phyloP scores from a whole-genome alignment of 495 filamentous ascomycete species.

The Xylaria telfairii region DNA sequence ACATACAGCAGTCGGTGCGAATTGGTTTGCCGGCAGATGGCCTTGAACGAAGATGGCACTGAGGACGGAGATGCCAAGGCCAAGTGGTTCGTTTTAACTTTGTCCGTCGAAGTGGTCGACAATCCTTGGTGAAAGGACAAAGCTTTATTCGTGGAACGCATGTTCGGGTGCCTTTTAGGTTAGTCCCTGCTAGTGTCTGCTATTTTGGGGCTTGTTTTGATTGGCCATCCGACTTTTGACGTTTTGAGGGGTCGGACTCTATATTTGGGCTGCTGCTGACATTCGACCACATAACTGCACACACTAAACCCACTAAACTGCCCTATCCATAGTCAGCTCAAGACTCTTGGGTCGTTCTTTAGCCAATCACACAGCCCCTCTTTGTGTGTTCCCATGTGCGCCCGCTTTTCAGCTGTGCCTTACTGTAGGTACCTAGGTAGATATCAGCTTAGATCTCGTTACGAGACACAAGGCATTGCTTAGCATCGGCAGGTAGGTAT shows the following conservation, averaged over 20 bases:
- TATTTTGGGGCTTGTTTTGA: conserved; percentile 11
- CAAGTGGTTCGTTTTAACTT: background rate
- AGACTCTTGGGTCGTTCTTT: conserved; percentile 6
- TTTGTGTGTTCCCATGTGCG: background rate
- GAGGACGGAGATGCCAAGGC: background rate
- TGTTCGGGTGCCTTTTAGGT: background rate
- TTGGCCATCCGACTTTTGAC: background rate
- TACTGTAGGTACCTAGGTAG: background rate
- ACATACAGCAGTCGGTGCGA: background rate
- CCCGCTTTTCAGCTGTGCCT: conserved; percentile 18
- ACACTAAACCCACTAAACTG: background rate
- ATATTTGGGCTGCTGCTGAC: conserved; percentile 23
- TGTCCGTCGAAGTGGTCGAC: background rate
- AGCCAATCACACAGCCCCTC: conserved; percentile 9
- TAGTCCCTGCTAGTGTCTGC: background rate
- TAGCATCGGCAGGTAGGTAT: background rate
- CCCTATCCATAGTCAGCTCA: conserved; percentile 14
- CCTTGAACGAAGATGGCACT: too few species aligned
- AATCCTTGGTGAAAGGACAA: too few species aligned
- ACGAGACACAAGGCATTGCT: conserved; percentile 5
- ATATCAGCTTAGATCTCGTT: conserved; percentile 18
- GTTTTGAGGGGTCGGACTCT: conserved; percentile 5
- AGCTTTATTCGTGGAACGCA: background rate
- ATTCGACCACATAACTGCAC: background rate
- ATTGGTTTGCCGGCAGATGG: background rate